Evolutionary conservation across 139 green algal genomes (phyloP).

Genomic region (Chlamydomonas eustigma): DNA sequence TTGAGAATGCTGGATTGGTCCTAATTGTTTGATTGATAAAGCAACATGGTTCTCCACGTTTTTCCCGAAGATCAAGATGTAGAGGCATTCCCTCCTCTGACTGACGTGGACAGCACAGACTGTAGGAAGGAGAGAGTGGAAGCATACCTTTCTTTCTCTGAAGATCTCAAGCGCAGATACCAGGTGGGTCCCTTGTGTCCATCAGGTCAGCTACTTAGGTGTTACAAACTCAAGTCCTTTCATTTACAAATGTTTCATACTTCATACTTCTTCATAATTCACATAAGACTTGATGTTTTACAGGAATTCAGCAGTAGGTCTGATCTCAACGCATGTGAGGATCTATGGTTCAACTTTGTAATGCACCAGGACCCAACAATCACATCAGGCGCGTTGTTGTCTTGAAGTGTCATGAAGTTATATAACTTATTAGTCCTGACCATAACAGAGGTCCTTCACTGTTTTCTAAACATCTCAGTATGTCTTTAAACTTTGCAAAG

Average conservation of each 20-base stretch:
- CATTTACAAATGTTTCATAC: too few relatives aligned
- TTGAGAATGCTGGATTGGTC: too few relatives aligned
- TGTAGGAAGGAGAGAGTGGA: not conserved
- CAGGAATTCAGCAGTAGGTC: not conserved
- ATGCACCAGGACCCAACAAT: not conserved
- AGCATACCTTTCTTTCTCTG: not conserved
- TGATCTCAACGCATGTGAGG: not conserved
- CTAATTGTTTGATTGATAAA: too few relatives aligned
- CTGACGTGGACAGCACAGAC: not conserved
- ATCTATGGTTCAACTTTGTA: constrained; percentile 13
- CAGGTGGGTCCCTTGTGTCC: not conserved
- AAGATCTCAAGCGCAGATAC: not conserved
- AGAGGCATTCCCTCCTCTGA: constrained; percentile 3
- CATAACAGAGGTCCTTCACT: too few relatives aligned
- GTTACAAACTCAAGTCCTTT: too few relatives aligned
- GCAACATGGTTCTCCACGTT: not conserved
- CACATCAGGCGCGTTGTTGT: too few relatives aligned
- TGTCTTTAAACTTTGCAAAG: too few relatives aligned
- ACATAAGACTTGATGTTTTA: too few relatives aligned
- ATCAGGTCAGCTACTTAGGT: not conserved
- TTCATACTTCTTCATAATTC: too few relatives aligned
- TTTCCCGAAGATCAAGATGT: not conserved
- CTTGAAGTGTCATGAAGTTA: too few relatives aligned
- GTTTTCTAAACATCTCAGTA: too few relatives aligned
- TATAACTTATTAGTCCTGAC: too few relatives aligned